phyloP scores from a whole-genome alignment of 352 stramenopile species.

The Globisporangium perplexum region DNA sequence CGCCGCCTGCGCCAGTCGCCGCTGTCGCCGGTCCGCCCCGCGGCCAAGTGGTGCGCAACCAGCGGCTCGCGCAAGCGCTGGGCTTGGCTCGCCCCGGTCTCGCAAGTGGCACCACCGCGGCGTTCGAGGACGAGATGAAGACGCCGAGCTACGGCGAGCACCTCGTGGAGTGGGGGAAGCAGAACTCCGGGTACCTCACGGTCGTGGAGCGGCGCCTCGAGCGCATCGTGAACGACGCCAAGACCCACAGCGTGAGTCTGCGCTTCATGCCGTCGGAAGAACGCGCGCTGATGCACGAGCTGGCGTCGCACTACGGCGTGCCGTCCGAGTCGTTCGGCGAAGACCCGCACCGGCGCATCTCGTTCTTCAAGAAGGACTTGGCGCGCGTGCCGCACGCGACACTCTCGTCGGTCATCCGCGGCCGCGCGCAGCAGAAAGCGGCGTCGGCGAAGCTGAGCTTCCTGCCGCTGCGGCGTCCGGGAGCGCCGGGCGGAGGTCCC shows the following conservation, averaged over 20 bases:
- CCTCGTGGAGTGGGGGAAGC: conserved; percentile 67
- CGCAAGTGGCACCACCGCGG: conserved; percentile 26
- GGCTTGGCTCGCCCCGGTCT: conserved; percentile 39
- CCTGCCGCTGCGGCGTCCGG: conserved; percentile 32
- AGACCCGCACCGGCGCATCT: conserved; percentile 61
- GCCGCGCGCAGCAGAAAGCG: conserved; percentile 21
- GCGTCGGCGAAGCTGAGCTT: conserved; percentile 46
- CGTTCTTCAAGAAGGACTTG: conserved; percentile 66
- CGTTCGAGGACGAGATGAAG: conserved; percentile 77
- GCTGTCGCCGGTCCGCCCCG: conserved; percentile 25
- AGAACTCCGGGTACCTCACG: conserved; percentile 59
- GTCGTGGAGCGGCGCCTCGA: conserved; percentile 74
- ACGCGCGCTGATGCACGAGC: conserved; percentile 66
- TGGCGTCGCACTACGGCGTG: conserved; percentile 59
- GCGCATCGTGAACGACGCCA: conserved; percentile 57
- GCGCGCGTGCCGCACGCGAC: conserved; percentile 45
- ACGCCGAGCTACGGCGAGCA: conserved; percentile 54
- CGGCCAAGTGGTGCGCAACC: conserved; percentile 59
- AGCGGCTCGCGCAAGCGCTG: conserved; percentile 56
- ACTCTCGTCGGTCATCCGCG: conserved; percentile 48
- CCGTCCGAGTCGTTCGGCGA: conserved; percentile 73
- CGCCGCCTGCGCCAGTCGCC: conserved; percentile 13
- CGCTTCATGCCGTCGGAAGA: conserved; percentile 68
- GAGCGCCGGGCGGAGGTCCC: conserved; percentile 9
- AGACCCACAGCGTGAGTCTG: conserved; percentile 70